Base-by-base conservation (phyloP, 257 asterid genomes). In the Penstemon davidsonii region DNA sequence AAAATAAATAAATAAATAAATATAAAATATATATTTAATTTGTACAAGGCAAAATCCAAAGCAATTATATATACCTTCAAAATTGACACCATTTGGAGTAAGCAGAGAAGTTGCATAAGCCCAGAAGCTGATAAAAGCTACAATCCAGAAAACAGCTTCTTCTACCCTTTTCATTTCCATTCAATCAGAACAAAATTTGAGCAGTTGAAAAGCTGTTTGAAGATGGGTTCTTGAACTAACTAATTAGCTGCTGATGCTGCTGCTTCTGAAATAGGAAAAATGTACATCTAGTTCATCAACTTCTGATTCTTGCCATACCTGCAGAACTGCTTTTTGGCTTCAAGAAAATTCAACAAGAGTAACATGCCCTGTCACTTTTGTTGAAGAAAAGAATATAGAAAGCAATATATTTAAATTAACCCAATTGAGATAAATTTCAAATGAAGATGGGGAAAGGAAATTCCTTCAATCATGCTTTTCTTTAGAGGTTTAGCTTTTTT, bases 81-180 rank as follows among this genome's bases (percentile, higher is more conserved):
- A 86, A 84, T 93, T 93, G 82, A 93, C 82, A 55, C 99, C 99
- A 80, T 83, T 81, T 60, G 95, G 89, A 42, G 99, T 78, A 58
- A 93, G 95, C 85, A 82, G 25, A 79, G 92, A 84, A 66, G 54
- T 68, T 55, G 86, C 73, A 68, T 25, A 87, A 76, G 78, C 69
- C 79, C 78, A 83, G 75, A 78, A 82, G 79, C 79, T 53, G 68
- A 76, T 70, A 1, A 90, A 62, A 39, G 61, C 74, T 71, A 82
- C 47, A 68, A 38, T 75, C 75, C 53, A 72, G 13, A 84, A 60
- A 65, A 78, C 68, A 67, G 51, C 60, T 64, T 53, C 60, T 64
- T 53, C 68, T 67, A 50, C 76, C 73, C 41, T 83, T 71, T 71
- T 68, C 13, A 73, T 60, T 46, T 67, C 82, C 79, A 80, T 75